phyloP scores from a whole-genome alignment of 2,329 filamentous ascomycete species.

The Rachicladosporium sp. region DNA sequence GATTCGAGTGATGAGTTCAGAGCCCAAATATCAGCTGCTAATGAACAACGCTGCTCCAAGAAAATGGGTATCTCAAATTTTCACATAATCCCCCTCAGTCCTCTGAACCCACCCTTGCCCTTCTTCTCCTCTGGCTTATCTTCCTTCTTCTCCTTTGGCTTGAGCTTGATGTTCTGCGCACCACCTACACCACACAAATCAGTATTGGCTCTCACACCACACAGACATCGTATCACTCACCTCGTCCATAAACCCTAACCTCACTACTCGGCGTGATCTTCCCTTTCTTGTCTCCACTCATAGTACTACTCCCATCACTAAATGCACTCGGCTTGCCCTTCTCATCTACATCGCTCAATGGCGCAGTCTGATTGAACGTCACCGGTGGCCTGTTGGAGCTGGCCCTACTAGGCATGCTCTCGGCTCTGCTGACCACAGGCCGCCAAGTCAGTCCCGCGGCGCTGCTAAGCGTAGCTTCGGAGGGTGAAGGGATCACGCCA shows the following conservation, averaged over 20 bases:
- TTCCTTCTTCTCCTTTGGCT: constrained; percentile 27
- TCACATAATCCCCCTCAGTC: constrained; percentile 22
- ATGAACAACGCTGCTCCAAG: too few species aligned
- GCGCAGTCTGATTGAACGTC: constrained; percentile 18
- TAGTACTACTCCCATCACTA: constrained; percentile 18
- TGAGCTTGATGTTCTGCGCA: constrained; percentile 42
- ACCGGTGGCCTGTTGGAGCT: constrained; percentile 46
- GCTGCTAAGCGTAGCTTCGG: constrained; percentile 12
- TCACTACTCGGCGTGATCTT: constrained; percentile 38
- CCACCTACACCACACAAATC: constrained; percentile 25
- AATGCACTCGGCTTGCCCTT: constrained; percentile 6
- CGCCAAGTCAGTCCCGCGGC: constrained; percentile 14
- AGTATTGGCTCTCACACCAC: not conserved
- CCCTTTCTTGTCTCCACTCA: constrained; percentile 24
- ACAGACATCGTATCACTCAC: constrained; percentile 27
- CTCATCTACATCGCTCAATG: constrained; percentile 15
- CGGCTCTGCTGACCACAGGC: constrained; percentile 5
- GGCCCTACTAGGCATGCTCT: constrained; percentile 1
- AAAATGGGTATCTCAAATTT: too few species aligned
- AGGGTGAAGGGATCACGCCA: constrained; percentile 7
- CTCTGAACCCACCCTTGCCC: constrained; percentile 21
- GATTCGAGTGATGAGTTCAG: too few species aligned
- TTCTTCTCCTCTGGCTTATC: constrained; percentile 28
- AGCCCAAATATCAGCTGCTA: too few species aligned
- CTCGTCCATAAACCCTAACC: constrained; percentile 42